Conservation (phyloP, 2,329 filamentous ascomycete species). For the Zasmidium cellare region DNA sequence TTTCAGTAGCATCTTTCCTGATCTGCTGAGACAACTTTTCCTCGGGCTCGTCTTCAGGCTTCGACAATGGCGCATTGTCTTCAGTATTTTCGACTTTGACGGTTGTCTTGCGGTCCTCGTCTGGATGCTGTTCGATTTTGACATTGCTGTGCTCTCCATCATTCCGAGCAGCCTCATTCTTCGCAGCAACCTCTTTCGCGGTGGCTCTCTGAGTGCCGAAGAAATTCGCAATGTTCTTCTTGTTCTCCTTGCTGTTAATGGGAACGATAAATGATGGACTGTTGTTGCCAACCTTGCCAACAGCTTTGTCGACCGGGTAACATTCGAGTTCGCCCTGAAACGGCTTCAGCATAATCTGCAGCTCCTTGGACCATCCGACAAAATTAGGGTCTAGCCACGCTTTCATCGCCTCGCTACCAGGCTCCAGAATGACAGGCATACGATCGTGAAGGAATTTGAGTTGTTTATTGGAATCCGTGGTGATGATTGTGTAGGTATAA, state of each 20-base stretch:
- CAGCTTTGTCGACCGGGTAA: constrained; percentile 83
- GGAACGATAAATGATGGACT: constrained; percentile 82
- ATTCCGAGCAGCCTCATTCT: constrained; percentile 34
- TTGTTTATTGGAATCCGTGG: constrained; percentile 80
- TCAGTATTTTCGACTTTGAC: constrained; percentile 47
- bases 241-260: constrained; percentile 81
- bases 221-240: constrained; percentile 91
- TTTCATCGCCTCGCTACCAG: constrained; percentile 67
- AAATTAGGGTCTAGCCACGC: constrained; percentile 76
- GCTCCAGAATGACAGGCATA: constrained; percentile 91
- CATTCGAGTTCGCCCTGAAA: constrained; percentile 77
- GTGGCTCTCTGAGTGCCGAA: constrained; percentile 63
- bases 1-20: constrained; percentile 47
- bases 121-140: constrained; percentile 36
- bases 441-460: constrained; percentile 86
- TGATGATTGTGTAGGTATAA: constrained; percentile 93
- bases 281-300: constrained; percentile 92
- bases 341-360: constrained; percentile 78
- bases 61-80: constrained; percentile 54
- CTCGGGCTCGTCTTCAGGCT: constrained; percentile 28
- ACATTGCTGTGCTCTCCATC: constrained; percentile 34
- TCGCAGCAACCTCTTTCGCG: constrained; percentile 35
- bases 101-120: constrained; percentile 45
- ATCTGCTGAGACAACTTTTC: constrained; percentile 35
- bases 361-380: constrained; percentile 71